A percentile compares a stretch with the other conserved stretches of the same genome.
Conservation (phyloP, 2,329 filamentous ascomycete species). For the Botrytis hyacinthi region DNA sequence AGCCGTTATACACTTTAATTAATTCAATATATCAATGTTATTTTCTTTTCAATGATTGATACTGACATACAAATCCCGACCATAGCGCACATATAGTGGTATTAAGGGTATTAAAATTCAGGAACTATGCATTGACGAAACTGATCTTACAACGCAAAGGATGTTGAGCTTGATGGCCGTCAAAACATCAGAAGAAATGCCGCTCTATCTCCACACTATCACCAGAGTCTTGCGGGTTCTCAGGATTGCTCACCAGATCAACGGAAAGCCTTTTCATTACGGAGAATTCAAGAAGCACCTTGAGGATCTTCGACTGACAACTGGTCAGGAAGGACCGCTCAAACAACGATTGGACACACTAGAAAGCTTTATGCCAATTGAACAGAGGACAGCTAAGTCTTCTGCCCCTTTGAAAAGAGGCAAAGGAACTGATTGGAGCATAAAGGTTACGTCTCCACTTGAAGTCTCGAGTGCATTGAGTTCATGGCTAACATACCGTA, state of each 20-base stretch:
- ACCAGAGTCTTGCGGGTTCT: conserved; percentile 51
- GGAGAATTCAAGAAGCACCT: conserved; percentile 41
- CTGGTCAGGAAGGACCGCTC: conserved; percentile 54
- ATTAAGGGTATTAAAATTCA: background rate
- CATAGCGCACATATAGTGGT: background rate
- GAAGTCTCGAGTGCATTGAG: background rate
- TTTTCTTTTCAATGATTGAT: background rate
- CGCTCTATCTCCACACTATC: conserved; percentile 52
- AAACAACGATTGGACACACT: conserved; percentile 59
- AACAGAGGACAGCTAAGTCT: conserved; percentile 18
- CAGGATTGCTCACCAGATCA: conserved; percentile 42
- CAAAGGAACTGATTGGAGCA: conserved; percentile 30
- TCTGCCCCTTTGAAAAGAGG: background rate
- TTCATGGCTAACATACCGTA: conserved; percentile 20
- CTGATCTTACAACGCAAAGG: conserved; percentile 49
- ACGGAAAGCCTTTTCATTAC: conserved; percentile 45
- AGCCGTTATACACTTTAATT: background rate
- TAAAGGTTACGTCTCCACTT: conserved; percentile 14
- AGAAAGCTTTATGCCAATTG: conserved; percentile 58
- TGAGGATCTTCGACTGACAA: conserved; percentile 44
- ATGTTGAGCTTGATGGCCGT: conserved; percentile 54
- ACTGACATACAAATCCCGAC: background rate
- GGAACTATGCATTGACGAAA: conserved; percentile 41
- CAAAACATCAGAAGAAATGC: conserved; percentile 40
- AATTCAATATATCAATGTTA: background rate